Percentiles rank a stretch among this genome's conserved stretches.
These are phyloP conservation scores for Leishmania martiniquensis DNA, from an alignment of 208 protist species.

Conservation along the genomic window DNA sequence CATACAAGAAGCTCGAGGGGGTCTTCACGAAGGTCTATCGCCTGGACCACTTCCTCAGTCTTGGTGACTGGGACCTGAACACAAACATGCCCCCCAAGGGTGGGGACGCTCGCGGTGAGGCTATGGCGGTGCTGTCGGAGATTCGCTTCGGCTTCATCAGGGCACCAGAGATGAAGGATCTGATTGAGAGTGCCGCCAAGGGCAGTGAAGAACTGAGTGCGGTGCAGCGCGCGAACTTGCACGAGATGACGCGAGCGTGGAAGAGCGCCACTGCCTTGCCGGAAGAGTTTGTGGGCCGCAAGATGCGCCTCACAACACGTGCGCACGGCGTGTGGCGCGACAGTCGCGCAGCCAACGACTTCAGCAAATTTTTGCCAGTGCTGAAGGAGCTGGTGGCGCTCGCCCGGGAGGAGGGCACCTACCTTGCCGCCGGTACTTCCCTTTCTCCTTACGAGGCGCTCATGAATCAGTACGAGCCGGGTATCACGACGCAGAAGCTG, in stretches of 20 bases:
- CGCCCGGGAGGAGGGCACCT: constrained; percentile 62
- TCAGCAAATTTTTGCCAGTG: constrained; percentile 58
- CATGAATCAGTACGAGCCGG: constrained; percentile 85
- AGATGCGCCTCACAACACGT: constrained; percentile 52
- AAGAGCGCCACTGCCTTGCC: constrained; percentile 48
- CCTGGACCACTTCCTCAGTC: constrained; percentile 48
- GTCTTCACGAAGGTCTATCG: constrained; percentile 62
- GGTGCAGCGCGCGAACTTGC: constrained; percentile 69
- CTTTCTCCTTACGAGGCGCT: constrained; percentile 77
- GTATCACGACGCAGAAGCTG: constrained; percentile 57
- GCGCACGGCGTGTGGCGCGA: constrained; percentile 69
- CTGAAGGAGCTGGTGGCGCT: constrained; percentile 81
- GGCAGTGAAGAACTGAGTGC: constrained; percentile 35
- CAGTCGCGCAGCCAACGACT: constrained; percentile 74
- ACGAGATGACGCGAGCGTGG: constrained; percentile 61
- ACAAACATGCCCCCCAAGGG: constrained; percentile 83
- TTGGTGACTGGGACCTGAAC: constrained; percentile 76
- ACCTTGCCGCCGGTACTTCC: constrained; percentile 48
- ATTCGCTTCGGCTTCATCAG: constrained; percentile 59
- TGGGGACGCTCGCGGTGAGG: constrained; percentile 56
- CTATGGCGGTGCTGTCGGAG: constrained; percentile 52
- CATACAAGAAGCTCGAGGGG: constrained; percentile 71
- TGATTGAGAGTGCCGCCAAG: constrained; percentile 45
- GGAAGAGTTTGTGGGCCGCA: constrained; percentile 59
- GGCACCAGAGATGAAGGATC: constrained; percentile 34